These are phyloP conservation scores for Magnusiomyces paraingens DNA, from an alignment of 1,139 yeast species.

Conservation along the genomic window DNA sequence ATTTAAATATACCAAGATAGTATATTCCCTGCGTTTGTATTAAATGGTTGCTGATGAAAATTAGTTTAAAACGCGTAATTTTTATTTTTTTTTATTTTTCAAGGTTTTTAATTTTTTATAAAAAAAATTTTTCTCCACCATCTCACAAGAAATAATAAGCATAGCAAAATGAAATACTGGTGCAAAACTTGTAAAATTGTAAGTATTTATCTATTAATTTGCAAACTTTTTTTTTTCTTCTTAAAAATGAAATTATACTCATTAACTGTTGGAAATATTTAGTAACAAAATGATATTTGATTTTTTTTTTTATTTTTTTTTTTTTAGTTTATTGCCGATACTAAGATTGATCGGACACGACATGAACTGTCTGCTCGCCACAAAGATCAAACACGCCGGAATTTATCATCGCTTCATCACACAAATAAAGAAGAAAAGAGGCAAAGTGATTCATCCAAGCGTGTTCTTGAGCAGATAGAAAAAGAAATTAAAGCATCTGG, in stretches of 20 bases:
- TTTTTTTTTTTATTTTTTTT: background rate
- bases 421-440: constrained; percentile 27
- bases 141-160: constrained; percentile 21
- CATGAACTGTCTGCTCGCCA: constrained; percentile 40
- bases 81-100: background rate
- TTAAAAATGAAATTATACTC: constrained; percentile 3
- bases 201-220: constrained; percentile 22
- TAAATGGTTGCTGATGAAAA: background rate
- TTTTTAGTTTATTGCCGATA: constrained; percentile 39
- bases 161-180: constrained; percentile 35
- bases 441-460: constrained; percentile 23
- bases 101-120: too few relatives aligned
- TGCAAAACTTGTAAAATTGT: constrained; percentile 27
- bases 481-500: constrained; percentile 17
- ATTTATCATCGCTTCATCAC: constrained; percentile 32
- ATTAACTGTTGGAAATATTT: constrained; percentile 3
- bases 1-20: background rate
- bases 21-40: background rate
- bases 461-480: constrained; percentile 22
- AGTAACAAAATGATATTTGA: background rate
- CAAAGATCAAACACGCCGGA: constrained; percentile 27
- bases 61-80: background rate
- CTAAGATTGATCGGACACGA: constrained; percentile 34
- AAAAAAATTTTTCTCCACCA: background rate
- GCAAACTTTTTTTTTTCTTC: background rate